Evolutionary conservation across 2,329 filamentous ascomycete species (phyloP).

Genomic region (Epicoccum nigrum): DNA sequence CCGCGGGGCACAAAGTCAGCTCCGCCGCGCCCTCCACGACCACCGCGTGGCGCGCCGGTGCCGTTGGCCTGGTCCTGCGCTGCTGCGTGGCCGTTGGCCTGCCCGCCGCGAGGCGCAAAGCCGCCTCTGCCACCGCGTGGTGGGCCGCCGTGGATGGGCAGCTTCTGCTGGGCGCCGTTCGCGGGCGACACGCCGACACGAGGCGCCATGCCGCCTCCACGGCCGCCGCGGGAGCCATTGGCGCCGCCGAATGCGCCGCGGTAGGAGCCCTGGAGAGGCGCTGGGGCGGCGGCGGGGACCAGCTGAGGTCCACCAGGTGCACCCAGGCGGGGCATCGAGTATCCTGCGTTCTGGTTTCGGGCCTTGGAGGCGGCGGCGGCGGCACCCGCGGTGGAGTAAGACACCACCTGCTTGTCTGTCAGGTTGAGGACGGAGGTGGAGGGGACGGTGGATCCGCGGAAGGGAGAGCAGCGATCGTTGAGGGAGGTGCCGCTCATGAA

Average conservation of each 20-base stretch:
- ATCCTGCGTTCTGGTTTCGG: conserved; percentile 56
- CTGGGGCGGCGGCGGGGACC: conserved; percentile 60
- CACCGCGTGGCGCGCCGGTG: conserved; percentile 38
- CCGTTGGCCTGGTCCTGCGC: conserved; percentile 34
- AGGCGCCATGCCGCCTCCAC: conserved; percentile 47
- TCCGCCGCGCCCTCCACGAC: conserved; percentile 29
- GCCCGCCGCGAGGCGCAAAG: conserved; percentile 43
- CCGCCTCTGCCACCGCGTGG: conserved; percentile 48
- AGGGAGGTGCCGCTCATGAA: conserved; percentile 98
- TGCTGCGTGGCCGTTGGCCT: conserved; percentile 32
- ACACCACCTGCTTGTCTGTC: conserved; percentile 79
- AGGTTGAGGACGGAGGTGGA: conserved; percentile 89
- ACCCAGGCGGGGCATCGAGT: conserved; percentile 62
- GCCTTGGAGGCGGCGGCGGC: conserved; percentile 63
- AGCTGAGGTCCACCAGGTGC: conserved; percentile 65
- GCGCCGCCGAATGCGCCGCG: conserved; percentile 61
- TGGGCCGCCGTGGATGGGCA: conserved; percentile 50
- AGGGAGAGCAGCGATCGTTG: conserved; percentile 86
- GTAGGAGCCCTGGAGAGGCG: conserved; percentile 64
- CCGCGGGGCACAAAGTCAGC: conserved; percentile 48
- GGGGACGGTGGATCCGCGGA: conserved; percentile 91
- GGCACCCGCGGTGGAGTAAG: conserved; percentile 63
- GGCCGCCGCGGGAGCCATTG: conserved; percentile 48
- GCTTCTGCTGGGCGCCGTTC: conserved; percentile 38
- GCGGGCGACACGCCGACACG: conserved; percentile 32